Percentiles rank a stretch among this genome's conserved stretches.
These are phyloP conservation scores for Warburgia ugandensis DNA, from an alignment of 164 flowering plant genomes.

Conservation along the genomic window DNA sequence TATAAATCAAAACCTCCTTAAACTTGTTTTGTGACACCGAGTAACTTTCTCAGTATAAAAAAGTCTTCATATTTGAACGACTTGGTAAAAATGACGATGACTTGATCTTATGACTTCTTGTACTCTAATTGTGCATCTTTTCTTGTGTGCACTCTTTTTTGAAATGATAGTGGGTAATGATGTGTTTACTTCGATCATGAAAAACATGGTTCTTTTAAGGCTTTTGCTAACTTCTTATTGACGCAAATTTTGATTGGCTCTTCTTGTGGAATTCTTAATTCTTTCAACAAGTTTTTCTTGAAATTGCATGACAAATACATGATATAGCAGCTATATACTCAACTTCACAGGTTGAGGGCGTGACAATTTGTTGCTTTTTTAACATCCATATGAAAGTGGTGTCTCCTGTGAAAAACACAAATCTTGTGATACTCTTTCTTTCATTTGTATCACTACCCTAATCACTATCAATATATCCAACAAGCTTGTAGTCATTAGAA, in stretches of 20 bases:
- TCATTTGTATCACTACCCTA: neutral
- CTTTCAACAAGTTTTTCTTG: neutral
- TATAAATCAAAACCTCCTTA: no score
- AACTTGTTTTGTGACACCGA: no score
- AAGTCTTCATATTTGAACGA: no score
- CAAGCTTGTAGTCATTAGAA: neutral
- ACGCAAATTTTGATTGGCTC: neutral
- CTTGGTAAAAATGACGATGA: no score
- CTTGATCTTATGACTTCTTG: no score
- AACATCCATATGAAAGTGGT: neutral
- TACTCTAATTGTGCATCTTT: no score
- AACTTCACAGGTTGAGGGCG: neutral
- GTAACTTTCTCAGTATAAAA: no score
- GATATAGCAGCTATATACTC: neutral
- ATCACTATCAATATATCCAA: no score
- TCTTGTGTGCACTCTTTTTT: no score
- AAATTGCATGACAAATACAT: neutral
- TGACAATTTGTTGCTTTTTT: neutral
- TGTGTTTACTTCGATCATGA: neutral
- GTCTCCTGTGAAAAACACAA: neutral
- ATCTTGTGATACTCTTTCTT: neutral
- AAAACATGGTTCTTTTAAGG: neutral
- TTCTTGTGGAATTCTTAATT: neutral
- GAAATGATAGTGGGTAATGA: neutral
- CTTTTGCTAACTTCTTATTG: neutral